phyloP scores from a whole-genome alignment of 2,329 filamentous ascomycete genomes.

The Phialophora expanda region DNA sequence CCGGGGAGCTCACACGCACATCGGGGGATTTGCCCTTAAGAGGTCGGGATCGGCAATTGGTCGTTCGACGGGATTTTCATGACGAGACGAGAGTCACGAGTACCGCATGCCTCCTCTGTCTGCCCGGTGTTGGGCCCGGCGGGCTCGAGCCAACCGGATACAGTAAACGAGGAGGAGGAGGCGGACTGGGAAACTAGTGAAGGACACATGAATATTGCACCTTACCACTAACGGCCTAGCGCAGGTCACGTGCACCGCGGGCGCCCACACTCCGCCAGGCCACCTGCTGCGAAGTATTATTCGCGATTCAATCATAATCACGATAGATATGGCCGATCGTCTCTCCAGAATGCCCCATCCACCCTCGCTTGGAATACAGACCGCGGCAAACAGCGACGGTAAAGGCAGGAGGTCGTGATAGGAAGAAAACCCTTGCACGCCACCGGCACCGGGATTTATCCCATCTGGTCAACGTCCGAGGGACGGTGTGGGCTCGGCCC shows the following conservation, averaged over 20 bases:
- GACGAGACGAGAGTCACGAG: not conserved
- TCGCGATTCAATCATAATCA: no score
- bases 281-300: no score
- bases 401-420: not conserved
- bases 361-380: not conserved
- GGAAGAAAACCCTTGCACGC: not conserved
- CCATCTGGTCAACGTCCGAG: not conserved
- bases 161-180: no score
- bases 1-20: not conserved
- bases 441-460: not conserved
- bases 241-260: no score
- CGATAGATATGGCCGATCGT: no score
- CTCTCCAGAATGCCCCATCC: not conserved
- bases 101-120: not conserved
- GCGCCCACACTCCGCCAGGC: no score
- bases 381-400: not conserved
- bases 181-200: no score
- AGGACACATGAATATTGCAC: no score
- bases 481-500: not conserved
- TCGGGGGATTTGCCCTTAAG: not conserved
- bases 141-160: not conserved
- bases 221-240: no score
- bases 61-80: not conserved
- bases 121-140: not conserved
- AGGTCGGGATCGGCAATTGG: not conserved